A percentile compares a stretch with the other conserved stretches of the same genome.
These are phyloP conservation scores for Colletotrichum tropicicola DNA, from an alignment of 2,329 filamentous ascomycete species.

Conservation along the genomic window DNA sequence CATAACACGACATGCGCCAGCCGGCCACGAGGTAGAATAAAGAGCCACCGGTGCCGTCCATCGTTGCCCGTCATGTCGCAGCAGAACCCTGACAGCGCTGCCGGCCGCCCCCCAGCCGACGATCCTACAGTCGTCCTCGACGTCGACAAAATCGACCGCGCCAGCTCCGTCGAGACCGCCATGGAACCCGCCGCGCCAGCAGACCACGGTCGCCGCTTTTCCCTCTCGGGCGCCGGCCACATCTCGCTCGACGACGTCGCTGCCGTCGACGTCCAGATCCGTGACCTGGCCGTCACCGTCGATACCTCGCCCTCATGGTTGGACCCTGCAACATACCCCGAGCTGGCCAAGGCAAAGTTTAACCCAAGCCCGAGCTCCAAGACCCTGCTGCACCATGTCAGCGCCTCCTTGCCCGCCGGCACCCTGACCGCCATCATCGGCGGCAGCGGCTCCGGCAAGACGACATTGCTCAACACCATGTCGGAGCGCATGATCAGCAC, in stretches of 20 bases:
- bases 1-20: not conserved
- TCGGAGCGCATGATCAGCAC: slow-evolving; percentile 72
- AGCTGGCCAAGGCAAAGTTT: slow-evolving; percentile 47
- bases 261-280: slow-evolving; percentile 62
- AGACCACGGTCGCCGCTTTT: slow-evolving; percentile 35
- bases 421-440: slow-evolving; percentile 80
- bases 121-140: slow-evolving; percentile 24
- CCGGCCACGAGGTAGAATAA: not conserved
- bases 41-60: not conserved
- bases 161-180: slow-evolving; percentile 43
- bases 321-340: slow-evolving; percentile 55
- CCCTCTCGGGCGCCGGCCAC: slow-evolving; percentile 44
- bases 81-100: not conserved
- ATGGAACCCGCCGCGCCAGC: slow-evolving; percentile 33
- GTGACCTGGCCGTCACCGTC: slow-evolving; percentile 63
- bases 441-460: slow-evolving; percentile 78
- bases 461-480: slow-evolving; percentile 75
- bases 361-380: slow-evolving; percentile 51
- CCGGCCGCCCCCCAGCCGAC: not conserved
- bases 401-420: slow-evolving; percentile 70
- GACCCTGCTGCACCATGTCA: slow-evolving; percentile 69
- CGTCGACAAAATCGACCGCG: slow-evolving; percentile 42
- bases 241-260: slow-evolving; percentile 62
- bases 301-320: slow-evolving; percentile 65
- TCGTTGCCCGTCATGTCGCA: not conserved